phyloP scores from a whole-genome alignment of 805 yeast species.

The Pichia insulana region DNA sequence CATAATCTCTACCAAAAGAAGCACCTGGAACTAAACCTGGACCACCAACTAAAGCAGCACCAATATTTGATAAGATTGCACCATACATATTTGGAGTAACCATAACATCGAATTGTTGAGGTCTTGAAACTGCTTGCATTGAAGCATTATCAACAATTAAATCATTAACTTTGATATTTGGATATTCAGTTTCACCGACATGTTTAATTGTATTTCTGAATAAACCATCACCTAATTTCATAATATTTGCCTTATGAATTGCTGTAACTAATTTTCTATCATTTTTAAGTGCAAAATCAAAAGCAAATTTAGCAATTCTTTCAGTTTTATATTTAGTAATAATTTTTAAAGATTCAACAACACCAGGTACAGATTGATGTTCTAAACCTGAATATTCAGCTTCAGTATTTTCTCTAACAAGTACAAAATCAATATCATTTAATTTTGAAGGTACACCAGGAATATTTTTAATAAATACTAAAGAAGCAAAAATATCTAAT shows the following conservation, averaged over 20 bases:
- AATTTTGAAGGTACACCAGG: constrained; percentile 91
- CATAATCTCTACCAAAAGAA: constrained; percentile 94
- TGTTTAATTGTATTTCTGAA: constrained; percentile 90
- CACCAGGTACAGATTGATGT: constrained; percentile 96
- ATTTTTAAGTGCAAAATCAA: constrained; percentile 89
- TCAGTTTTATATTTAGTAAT: constrained; percentile 92
- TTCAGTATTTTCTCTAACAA: constrained; percentile 98
- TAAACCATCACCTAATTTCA: constrained; percentile 97
- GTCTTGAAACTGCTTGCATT: constrained; percentile 97
- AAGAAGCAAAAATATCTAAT: constrained; percentile 89
- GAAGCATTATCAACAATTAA: constrained; percentile 98
- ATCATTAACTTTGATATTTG: constrained; percentile 74
- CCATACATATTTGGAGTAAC: constrained; percentile 98
- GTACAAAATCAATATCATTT: constrained; percentile 81
- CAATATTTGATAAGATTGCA: constrained; percentile 93
- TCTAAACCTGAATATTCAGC: constrained; percentile 98
- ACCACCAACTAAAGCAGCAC: constrained; percentile 95
- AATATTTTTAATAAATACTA: constrained; percentile 86
- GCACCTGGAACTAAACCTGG: constrained; percentile 99
- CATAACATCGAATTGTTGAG: constrained; percentile 96
- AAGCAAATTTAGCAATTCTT: constrained; percentile 95
- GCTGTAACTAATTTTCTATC: constrained; percentile 90
- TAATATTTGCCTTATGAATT: constrained; percentile 97
- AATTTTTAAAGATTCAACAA: constrained; percentile 92
- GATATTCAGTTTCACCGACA: constrained; percentile 78